Percentiles rank a stretch among this genome's conserved stretches.
phyloP scores from a whole-genome alignment of 2,329 filamentous ascomycete species.

The Aspergillus sp. region DNA sequence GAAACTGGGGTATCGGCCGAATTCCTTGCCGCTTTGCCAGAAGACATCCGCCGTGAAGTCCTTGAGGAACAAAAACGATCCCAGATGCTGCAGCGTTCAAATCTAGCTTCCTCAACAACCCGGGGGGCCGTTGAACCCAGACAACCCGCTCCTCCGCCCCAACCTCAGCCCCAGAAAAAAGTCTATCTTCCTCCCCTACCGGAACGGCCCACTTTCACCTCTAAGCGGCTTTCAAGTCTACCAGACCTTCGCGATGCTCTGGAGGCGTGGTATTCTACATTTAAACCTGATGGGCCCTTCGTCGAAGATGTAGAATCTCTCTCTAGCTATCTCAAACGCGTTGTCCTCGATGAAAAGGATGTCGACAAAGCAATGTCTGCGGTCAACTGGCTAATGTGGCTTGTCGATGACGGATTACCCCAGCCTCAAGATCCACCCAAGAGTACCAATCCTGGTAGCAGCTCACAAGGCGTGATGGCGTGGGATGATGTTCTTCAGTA shows the following conservation, averaged over 20 bases:
- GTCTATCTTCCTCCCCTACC: slow-evolving; percentile 45
- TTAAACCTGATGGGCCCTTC: slow-evolving; percentile 70
- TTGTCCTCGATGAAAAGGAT: slow-evolving; percentile 72
- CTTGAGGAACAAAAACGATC: slow-evolving; percentile 65
- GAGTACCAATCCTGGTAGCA: not conserved
- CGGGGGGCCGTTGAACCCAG: slow-evolving; percentile 4
- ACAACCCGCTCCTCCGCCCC: slow-evolving; percentile 13
- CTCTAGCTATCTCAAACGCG: slow-evolving; percentile 64
- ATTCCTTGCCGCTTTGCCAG: slow-evolving; percentile 77
- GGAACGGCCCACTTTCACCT: slow-evolving; percentile 58
- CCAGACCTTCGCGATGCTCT: slow-evolving; percentile 70
- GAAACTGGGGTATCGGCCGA: slow-evolving; percentile 54
- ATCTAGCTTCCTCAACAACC: slow-evolving; percentile 39
- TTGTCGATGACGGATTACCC: slow-evolving; percentile 27
- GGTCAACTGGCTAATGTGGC: slow-evolving; percentile 58
- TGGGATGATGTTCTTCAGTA: slow-evolving; percentile 35
- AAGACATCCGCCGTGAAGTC: slow-evolving; percentile 73
- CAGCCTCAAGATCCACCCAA: slow-evolving; percentile 26
- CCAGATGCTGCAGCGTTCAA: slow-evolving; percentile 55
- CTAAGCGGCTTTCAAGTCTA: slow-evolving; percentile 49
- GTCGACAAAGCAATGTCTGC: slow-evolving; percentile 68
- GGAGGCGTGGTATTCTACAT: slow-evolving; percentile 69
- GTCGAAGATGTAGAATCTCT: slow-evolving; percentile 71
- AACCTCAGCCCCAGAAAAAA: slow-evolving; percentile 16
- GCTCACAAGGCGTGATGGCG: slow-evolving; percentile 14